Base-by-base conservation (phyloP, 192 early-diverging fungal genomes). In the Obelidium mucronatum region DNA sequence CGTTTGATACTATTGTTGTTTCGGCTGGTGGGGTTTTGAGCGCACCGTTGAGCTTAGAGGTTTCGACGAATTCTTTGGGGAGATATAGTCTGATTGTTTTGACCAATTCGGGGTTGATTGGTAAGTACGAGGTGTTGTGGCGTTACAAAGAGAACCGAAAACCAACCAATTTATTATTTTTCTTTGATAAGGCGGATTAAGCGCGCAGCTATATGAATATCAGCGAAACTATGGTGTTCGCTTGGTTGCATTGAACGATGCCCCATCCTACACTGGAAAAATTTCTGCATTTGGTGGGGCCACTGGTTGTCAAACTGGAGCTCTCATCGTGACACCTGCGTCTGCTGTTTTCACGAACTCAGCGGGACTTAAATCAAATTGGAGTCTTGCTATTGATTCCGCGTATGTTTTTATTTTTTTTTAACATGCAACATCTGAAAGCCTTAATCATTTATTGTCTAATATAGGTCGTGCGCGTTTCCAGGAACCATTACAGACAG, bases 91-190 rank as follows among this genome's bases (percentile, higher is more conserved):
- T 67, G 34, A 44, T 67, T 44, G 65, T 67, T 42, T 28, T 67
- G 19, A 22, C 65, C 17, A 67, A n/a, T 37, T 24, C 31, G 17
- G 22, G 33, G 33, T n/a, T n/a, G n/a, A n/a, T n/a, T n/a, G n/a
- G n/a, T n/a, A n/a, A n/a, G n/a, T n/a, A n/a, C n/a, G n/a, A n/a
- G n/a, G n/a, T n/a, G n/a, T n/a, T n/a, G n/a, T n/a, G n/a, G n/a
- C n/a, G n/a, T n/a, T n/a, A n/a, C n/a, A n/a, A n/a, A n/a, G n/a
- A n/a, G n/a, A n/a, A n/a, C n/a, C n/a, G n/a, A n/a, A n/a, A n/a
- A 28, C 72, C 4, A 73, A 73, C 72, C 58, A 58, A 13, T 73
- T 58, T 13, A 66, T 17, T 31, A 6, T 73, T 8, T 64, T 58
- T 8, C 63, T 58, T 36, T 55, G 63, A 31, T 67, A 33, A 15